Evolutionary conservation across 106 monocot genomes (phyloP).

Genomic region (Dendrobium officinale): DNA sequence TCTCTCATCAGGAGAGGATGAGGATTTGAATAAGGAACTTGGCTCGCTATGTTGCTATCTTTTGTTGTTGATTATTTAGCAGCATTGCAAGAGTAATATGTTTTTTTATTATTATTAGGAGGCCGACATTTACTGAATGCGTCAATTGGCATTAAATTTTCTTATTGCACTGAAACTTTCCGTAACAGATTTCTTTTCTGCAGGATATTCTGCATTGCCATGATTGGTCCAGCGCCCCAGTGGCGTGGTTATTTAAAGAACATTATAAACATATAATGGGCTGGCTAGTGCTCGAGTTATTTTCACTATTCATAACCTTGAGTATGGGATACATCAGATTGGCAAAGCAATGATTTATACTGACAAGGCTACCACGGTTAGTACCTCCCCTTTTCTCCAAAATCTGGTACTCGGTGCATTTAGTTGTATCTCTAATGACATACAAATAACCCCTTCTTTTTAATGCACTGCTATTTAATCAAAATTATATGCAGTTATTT

Average conservation of each 20-base stretch:
- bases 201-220: slow-evolving; percentile 99
- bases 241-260: slow-evolving; percentile 95
- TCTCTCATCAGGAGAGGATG: no score
- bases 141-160: neutral
- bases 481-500: no score
- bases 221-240: slow-evolving; percentile 99
- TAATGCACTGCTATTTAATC: no score
- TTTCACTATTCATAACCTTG: slow-evolving; percentile 97
- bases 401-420: neutral
- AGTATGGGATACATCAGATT: slow-evolving; percentile 71
- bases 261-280: slow-evolving; percentile 59
- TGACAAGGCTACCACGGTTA: slow-evolving; percentile 93
- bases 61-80: neutral
- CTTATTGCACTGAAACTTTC: neutral
- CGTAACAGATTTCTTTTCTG: neutral
- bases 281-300: slow-evolving; percentile 61
- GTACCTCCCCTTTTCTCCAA: slow-evolving; percentile 14
- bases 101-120: no score
- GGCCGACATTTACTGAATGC: neutral
- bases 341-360: slow-evolving; percentile 71
- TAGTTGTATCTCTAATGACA: neutral
- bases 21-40: no score
- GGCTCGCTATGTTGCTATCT: no score
- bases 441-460: neutral
- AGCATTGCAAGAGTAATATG: neutral